Base-by-base conservation (phyloP, 139 green algal genomes). In the Eudorina sp. region DNA sequence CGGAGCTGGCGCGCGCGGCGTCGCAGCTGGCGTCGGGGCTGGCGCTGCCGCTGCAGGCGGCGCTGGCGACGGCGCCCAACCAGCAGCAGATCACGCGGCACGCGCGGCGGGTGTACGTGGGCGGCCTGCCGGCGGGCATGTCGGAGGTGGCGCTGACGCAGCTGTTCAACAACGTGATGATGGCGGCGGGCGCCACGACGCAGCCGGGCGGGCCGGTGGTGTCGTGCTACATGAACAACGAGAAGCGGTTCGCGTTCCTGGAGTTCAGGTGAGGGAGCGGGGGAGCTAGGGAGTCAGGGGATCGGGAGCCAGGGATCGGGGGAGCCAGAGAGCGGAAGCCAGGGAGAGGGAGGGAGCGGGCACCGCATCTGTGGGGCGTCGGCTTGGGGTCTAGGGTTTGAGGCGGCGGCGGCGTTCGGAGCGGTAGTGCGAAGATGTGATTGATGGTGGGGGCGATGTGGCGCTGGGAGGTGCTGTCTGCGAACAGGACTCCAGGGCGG, bases 211-310 rank as follows among this genome's bases (percentile, higher is more conserved):
- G 53, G 18, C 90, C 85, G 9, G 66, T 93, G 18, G 66, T 93
- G 43, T 90, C 83, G 53, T 90, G 83, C 76, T 99, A 98, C 95
- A 95, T 99, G 91, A 99, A 99, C 92, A 86, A 93, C 34, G 97
- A 99, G 86, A 98, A 98, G 93, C 95, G 96, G 68, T 99, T 98
- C 83, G 95, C 95, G 2, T 99, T 99, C 93, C 94, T 99, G 82
- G 97, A 99, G 92, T 93, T 98, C 83, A 92, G 94, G 89, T 88
- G 84, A 5, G 82, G n/a, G 34, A 3, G n/a, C 40, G 53, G n/a
- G 38, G 58, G 14, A 3, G 38, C 4, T 8, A 27, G 3, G 74
- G 74, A n/a, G 48, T 13, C 13, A 13, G 48, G 48, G 9, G 48
- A 13, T 9, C 48, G 48, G 48, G 48, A 21, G 9, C 48, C 48